Evolutionary conservation across 2,329 filamentous ascomycete genomes (phyloP), one percentile per base, ranked within the genome.

Genomic region (Talaromyces piceae): DNA sequence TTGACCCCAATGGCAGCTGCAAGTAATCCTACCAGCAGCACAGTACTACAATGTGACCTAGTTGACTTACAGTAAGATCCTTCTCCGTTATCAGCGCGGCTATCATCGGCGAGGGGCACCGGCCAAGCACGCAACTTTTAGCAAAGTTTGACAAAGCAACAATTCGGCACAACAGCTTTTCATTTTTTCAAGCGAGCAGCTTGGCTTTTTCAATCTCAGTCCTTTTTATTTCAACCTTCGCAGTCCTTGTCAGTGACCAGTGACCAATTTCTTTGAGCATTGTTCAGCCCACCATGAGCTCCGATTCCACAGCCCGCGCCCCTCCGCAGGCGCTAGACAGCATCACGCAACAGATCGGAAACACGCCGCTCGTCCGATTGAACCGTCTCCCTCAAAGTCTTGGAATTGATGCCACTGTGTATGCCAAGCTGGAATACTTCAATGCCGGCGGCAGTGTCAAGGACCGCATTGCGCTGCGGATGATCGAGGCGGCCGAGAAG

Each of bases 401-500:
- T 18, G 91, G 91, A 49, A 87, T 98, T 63, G 83, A 93, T 67
- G 88, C 87, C 52, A 85, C 89, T 50, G 86, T 96, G 46, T 95
- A 91, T 69, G 91, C 85, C 56, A 96, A 96, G 72, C 80, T 91
- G 53, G 91, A 96, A 72, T 83, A 90, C 54, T 95, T 95, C 79
- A 95, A 94, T 73, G 89, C 91, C 11, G 91, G 91, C 52, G 91
- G 91, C 58, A 93, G 87, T 66, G 87, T 95, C 65, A 96, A 96
- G 73, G 91, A 96, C 73, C 81, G 91, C 55, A 98, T 98, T 67
- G 93, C 93, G 20, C 75, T 96, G 67, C 87, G 93, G 64, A 98
- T 98, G 93, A 87, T 98, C 56, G 91, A 97, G 73, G 87, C 91
- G 69, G 93, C 93, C 12, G 93, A 98, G 78, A 83, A 82, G 66